phyloP scores from a whole-genome alignment of 257 asterid genomes.

The Osmanthus fragrans region DNA sequence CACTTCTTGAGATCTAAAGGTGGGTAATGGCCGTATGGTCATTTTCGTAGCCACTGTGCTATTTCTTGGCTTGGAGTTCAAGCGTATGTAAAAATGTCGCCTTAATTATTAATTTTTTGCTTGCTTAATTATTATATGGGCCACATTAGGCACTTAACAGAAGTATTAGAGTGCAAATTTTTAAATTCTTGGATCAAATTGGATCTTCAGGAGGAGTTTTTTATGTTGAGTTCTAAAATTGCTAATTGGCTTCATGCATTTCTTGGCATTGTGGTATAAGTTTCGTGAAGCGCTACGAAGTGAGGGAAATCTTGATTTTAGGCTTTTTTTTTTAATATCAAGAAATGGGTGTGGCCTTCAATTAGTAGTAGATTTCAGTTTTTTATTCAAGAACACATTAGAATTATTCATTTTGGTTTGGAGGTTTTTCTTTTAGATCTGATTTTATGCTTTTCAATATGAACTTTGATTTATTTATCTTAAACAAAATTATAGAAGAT shows the following conservation, averaged over 20 bases:
- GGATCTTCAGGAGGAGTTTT: slow-evolving; percentile 28
- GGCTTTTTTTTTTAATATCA: slow-evolving; percentile 29
- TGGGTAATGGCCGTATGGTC: slow-evolving; percentile 45
- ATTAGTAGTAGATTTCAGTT: background rate
- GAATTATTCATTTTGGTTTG: background rate
- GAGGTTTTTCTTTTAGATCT: background rate
- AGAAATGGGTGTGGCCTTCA: slow-evolving; percentile 41
- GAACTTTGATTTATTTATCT: background rate
- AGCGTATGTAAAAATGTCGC: slow-evolving; percentile 40
- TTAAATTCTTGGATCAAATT: slow-evolving; percentile 16
- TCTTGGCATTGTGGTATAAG: slow-evolving; percentile 35
- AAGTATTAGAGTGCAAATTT: background rate
- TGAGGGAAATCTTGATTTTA: slow-evolving; percentile 27
- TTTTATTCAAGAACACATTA: background rate
- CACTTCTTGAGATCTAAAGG: slow-evolving; percentile 48
- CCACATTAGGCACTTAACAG: background rate
- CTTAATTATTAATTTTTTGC: slow-evolving; percentile 25
- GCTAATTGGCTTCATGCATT: slow-evolving; percentile 32
- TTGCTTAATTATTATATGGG: slow-evolving; percentile 22
- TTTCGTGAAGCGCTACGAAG: slow-evolving; percentile 31
- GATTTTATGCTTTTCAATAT: background rate
- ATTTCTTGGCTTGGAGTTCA: slow-evolving; percentile 47
- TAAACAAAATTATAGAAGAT: background rate
- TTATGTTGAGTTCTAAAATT: slow-evolving; percentile 5
- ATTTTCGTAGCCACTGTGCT: slow-evolving; percentile 23